These are phyloP conservation scores for Pelagophyceae sp. DNA, from an alignment of 352 stramenopile genomes.

Conservation along the genomic window DNA sequence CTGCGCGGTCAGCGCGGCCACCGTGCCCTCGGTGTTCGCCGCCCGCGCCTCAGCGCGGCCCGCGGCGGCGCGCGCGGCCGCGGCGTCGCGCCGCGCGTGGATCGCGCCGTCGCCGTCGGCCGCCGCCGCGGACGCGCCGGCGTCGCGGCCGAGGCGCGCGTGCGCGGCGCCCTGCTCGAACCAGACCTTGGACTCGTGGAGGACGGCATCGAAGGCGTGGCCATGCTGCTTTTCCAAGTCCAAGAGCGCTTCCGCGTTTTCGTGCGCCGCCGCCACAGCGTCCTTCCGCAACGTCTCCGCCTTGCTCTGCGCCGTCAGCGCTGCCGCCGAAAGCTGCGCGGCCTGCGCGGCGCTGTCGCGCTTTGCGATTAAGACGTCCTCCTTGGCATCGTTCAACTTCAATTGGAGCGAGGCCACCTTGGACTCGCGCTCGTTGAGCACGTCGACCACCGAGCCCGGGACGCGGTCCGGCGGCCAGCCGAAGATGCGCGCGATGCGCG, in stretches of 20 bases:
- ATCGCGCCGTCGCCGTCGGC: not conserved
- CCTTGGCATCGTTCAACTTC: slow-evolving; percentile 15
- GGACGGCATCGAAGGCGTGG: not conserved
- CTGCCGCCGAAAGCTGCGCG: slow-evolving; percentile 5
- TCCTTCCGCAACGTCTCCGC: slow-evolving; percentile 9
- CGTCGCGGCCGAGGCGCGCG: not conserved
- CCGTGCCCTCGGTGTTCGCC: not conserved
- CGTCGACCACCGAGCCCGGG: not conserved
- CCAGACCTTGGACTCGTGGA: slow-evolving; percentile 1
- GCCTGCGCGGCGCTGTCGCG: slow-evolving; percentile 9
- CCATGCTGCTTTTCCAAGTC: not conserved
- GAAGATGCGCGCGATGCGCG: not conserved
- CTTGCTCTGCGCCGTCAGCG: slow-evolving; percentile 1
- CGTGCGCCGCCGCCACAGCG: not conserved
- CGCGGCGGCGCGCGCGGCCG: not conserved
- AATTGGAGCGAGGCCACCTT: slow-evolving; percentile 18
- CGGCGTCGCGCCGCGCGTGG: not conserved
- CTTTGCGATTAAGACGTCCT: no score
- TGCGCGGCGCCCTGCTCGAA: not conserved
- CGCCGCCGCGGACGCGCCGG: not conserved
- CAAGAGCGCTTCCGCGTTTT: not conserved
- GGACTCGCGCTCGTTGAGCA: slow-evolving; percentile 19
- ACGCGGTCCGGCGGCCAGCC: not conserved
- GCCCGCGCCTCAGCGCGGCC: not conserved
- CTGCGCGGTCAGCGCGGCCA: slow-evolving; percentile 24